Base-by-base conservation (phyloP, 192 early-diverging fungal genomes). In the Coemansia sp. region DNA sequence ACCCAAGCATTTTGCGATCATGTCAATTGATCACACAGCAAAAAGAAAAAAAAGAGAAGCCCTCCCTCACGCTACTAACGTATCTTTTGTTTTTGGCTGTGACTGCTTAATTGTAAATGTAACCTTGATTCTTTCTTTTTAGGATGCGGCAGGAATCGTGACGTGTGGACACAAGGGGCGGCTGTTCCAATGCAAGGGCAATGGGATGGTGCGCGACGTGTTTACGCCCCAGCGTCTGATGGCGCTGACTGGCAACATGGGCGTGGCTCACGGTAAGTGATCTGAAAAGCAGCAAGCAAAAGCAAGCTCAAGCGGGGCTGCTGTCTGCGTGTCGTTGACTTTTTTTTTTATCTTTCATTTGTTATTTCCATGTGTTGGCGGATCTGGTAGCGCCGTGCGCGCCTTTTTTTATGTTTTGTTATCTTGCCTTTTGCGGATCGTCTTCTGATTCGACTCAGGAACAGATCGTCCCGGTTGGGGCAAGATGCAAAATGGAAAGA, bases 61-160 rank as follows among this genome's bases (percentile, higher is more conserved):
- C 11, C 11, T 48, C 45, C 14, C 45, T 48, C 14, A 15, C 54
- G 2, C 5, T 5, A 54, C 5, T 56, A 56, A 6, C 54, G 8
- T 8, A 2, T 22, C 20, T 4, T 56, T 18, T 15, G 8, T 56
- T 6, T 60, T 60, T 60, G 8, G 58, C 58, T 37, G 58, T 56
- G 54, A 56, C 54, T 56, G 17, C 15, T 18, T 56, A 28, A 11
- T 56, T 56, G 18, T 7, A 18, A 22, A 22, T 33, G 28, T 4
- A 22, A 56, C 48, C 35, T 28, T 64, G 37, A 18, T 51, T 66
- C 55, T 33, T 0, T 1, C 2, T 41, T 20, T 66, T 65, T 74
- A 99, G 98, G 98, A 99, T 90, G 96, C 98, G 12, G 97, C 98
- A 8, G 98, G 98, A 53, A 98, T 99, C 70, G 91, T 99, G 52